Evolutionary conservation across 768 basidiomycete genomes (phyloP), one percentile per base, ranked within the genome.

Genomic region (Panellus pusillus): DNA sequence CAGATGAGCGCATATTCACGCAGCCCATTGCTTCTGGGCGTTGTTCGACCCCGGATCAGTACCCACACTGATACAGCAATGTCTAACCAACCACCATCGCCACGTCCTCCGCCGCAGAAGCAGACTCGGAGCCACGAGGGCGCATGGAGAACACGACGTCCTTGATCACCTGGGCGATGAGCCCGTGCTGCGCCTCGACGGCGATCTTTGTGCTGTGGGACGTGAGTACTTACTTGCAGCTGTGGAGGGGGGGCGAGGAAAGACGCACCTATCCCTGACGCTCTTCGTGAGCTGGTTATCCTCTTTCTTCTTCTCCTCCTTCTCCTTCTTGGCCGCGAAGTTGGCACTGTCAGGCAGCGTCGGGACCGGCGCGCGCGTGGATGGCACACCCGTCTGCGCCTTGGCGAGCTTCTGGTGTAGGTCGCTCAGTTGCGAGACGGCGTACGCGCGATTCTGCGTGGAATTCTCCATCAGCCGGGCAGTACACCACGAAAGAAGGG

Each of bases 161-260:
- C 68, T 98, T 98, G 66, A 98, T 79, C 6, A 96, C 84, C 66
- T 98, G 95, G 2, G 93, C 79, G 55, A 97, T 93, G 49, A 98
- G 82, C 1, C 93, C 95, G 61, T 98, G 94, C 61, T 96, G 93
- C 1, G 91, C 91, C 66, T 98, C 94, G 4, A 87, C 80, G 0
- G 93, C 86, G 49, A 98, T 92, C 63, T 90, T 93, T 37, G 84
- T 86, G 67, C 95, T 98, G 63, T 42, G 47, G 47, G 35, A 11
- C 28, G 4, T 32, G 18, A 20, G 40, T 58, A 4, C 27, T 28
- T 32, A 24, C 20, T 6, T 47, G 37, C 12, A 42, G 24, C 53
- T n/a, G 39, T 44, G 17, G 31, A 9, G 50, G 12, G 18, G 50
- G 19, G 28, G n/a, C n/a, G n/a, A 17, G 12, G 24, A 27, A 48